phyloP scores from a whole-genome alignment of 306 rosid genomes.

The Nissolia schottii region DNA sequence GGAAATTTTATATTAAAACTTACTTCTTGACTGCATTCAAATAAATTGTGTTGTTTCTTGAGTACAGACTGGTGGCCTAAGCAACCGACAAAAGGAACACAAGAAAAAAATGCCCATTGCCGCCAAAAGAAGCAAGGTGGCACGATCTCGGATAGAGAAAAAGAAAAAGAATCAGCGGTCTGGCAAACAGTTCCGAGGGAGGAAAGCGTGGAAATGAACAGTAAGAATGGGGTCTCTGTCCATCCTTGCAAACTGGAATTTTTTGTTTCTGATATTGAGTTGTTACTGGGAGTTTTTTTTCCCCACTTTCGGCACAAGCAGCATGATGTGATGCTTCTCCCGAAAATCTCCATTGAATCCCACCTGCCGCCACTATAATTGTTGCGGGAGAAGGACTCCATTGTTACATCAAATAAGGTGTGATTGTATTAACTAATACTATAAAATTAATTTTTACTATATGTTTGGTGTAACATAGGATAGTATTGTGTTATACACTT shows the following conservation, averaged over 20 bases:
- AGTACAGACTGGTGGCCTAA: slow-evolving; percentile 77
- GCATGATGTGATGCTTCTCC: no score
- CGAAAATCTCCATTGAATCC: no score
- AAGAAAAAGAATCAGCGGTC: slow-evolving; percentile 45
- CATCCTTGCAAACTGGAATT: neutral
- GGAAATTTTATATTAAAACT: neutral
- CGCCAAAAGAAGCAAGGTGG: slow-evolving; percentile 58
- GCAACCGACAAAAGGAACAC: slow-evolving; percentile 82
- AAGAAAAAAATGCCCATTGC: slow-evolving; percentile 76
- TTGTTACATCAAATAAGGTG: no score
- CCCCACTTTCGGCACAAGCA: no score
- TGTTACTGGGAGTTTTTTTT: no score
- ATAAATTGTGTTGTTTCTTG: neutral
- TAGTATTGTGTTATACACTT: no score
- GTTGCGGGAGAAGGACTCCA: no score
- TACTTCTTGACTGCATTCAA: neutral
- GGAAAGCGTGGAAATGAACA: slow-evolving; percentile 67
- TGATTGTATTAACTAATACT: no score
- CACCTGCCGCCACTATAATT: no score
- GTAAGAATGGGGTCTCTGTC: neutral
- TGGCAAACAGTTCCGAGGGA: slow-evolving; percentile 73
- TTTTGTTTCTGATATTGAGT: no score
- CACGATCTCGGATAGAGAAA: slow-evolving; percentile 45
- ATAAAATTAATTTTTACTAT: no score
- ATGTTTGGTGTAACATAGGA: no score